These are phyloP conservation scores for Kalaharituber pfeilii DNA, from an alignment of 2,329 filamentous ascomycete species.

Conservation along the genomic window DNA sequence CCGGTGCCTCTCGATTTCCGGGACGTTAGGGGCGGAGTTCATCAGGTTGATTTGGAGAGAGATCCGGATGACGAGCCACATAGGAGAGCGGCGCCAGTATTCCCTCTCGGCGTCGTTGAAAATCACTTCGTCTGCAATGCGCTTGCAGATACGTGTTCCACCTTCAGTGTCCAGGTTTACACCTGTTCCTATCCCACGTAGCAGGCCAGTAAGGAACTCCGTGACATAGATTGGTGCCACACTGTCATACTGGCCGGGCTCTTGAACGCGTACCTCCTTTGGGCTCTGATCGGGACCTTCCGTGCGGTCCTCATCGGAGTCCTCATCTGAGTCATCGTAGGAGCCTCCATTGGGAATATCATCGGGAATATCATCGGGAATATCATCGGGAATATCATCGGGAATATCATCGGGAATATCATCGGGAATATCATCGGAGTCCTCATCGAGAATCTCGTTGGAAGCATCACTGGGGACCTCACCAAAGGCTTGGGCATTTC, in stretches of 20 bases:
- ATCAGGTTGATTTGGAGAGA: slow-evolving; percentile 28
- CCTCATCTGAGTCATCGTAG: no score
- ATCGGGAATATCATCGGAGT: no score
- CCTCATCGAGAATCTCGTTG: no score
- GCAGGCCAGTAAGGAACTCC: slow-evolving; percentile 33
- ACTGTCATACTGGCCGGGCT: slow-evolving; percentile 37
- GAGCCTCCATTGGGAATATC: no score
- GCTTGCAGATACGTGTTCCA: slow-evolving; percentile 31
- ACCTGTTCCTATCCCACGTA: slow-evolving; percentile 28
- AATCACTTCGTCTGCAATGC: slow-evolving; percentile 37
- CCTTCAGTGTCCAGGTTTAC: slow-evolving; percentile 5
- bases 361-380: no score
- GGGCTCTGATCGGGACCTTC: no score
- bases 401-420: no score
- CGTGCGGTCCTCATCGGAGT: no score
- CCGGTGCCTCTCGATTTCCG: background rate
- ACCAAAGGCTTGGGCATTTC: no score
- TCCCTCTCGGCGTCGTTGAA: slow-evolving; percentile 27
- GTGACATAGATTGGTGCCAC: slow-evolving; percentile 36
- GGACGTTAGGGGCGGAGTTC: background rate
- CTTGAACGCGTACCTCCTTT: no score
- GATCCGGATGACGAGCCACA: slow-evolving; percentile 41
- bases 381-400: no score
- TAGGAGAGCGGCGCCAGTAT: slow-evolving; percentile 37
- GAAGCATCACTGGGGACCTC: no score